Evolutionary conservation across 257 asterid species (phyloP).

Genomic region (Gentiana straminea): DNA sequence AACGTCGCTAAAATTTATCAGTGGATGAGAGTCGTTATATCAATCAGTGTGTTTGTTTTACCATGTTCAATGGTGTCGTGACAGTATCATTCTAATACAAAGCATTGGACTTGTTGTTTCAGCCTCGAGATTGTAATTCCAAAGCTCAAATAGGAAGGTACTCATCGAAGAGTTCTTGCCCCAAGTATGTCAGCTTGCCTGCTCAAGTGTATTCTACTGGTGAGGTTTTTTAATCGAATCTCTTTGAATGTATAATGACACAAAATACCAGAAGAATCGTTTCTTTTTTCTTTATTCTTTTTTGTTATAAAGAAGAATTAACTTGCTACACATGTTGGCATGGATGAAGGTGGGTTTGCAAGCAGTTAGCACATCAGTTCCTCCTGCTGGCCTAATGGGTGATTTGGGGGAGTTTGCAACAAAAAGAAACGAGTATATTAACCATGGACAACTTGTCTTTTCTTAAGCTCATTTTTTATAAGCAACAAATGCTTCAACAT

Average conservation of each 20-base stretch:
- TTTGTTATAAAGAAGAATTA: background rate
- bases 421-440: too few species aligned
- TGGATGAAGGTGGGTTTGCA: background rate
- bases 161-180: slow-evolving; percentile 41
- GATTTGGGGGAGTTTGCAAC: too few species aligned
- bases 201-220: slow-evolving; percentile 25
- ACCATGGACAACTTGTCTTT: too few species aligned
- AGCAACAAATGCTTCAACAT: too few species aligned
- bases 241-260: background rate
- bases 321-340: background rate
- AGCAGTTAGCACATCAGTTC: background rate
- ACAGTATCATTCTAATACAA: background rate
- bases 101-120: slow-evolving; percentile 17
- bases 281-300: too few species aligned
- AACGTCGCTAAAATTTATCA: too few species aligned
- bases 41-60: too few species aligned
- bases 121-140: slow-evolving; percentile 71
- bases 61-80: too few species aligned
- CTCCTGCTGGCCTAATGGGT: too few species aligned
- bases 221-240: slow-evolving; percentile 19
- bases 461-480: too few species aligned
- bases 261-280: background rate
- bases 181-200: slow-evolving; percentile 67
- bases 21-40: too few species aligned
- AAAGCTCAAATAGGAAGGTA: slow-evolving; percentile 28